A percentile compares a stretch with the other conserved stretches of the same genome.
Conservation (phyloP, 805 yeast genomes). For the Candida glaebosa region DNA sequence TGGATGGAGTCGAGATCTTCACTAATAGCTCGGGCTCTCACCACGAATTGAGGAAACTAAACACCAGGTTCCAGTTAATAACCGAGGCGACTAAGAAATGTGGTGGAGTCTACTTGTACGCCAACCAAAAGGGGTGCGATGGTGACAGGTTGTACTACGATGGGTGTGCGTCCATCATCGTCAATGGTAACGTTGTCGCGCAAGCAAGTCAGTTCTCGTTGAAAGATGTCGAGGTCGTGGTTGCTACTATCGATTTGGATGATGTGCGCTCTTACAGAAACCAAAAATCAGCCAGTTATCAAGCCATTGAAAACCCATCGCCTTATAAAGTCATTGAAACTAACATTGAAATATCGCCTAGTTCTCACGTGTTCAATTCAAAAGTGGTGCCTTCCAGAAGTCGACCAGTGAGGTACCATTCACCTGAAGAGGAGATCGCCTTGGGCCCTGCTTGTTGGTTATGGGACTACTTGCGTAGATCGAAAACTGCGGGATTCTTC, state of each 20-base stretch:
- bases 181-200: constrained; percentile 87
- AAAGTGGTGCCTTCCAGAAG: constrained; percentile 54
- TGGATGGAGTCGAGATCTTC: constrained; percentile 96
- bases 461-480: constrained; percentile 95
- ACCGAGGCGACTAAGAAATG: constrained; percentile 92
- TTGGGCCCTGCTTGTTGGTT: constrained; percentile 99
- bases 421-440: constrained; percentile 95
- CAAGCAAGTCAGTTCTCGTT: constrained; percentile 91
- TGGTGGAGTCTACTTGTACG: constrained; percentile 91
- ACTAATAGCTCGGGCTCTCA: constrained; percentile 98
- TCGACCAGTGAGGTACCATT: constrained; percentile 55
- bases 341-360: constrained; percentile 64
- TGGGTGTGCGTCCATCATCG: constrained; percentile 93
- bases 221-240: constrained; percentile 87
- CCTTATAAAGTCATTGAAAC: constrained; percentile 58
- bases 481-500: constrained; percentile 87
- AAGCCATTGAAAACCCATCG: constrained; percentile 45
- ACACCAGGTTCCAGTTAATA: constrained; percentile 80
- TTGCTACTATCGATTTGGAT: constrained; percentile 93
- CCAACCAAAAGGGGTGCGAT: constrained; percentile 97
- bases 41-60: constrained; percentile 87
- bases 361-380: constrained; percentile 57
- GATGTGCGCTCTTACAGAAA: constrained; percentile 83
- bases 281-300: constrained; percentile 73
- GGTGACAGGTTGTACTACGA: constrained; percentile 97